These are phyloP conservation scores for Beta corolliflora DNA, from an alignment of 179 eudicot species.

Conservation along the genomic window DNA sequence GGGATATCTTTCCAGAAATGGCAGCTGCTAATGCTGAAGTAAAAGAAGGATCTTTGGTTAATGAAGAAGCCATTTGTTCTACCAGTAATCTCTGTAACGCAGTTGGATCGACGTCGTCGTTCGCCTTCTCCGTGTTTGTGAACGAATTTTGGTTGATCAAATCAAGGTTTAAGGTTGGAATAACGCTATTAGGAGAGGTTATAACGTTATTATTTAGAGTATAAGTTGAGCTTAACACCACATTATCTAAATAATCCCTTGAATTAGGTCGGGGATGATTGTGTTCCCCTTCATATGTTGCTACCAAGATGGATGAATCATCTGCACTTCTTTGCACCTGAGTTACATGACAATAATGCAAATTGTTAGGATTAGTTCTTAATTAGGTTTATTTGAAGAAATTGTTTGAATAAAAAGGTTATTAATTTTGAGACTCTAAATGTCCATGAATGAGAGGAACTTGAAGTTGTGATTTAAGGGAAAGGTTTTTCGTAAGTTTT, in stretches of 20 bases:
- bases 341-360: neutral
- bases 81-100: constrained; percentile 30
- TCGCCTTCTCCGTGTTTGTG: constrained; percentile 6
- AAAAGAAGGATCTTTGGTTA: constrained; percentile 41
- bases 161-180: constrained; percentile 20
- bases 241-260: constrained; percentile 24
- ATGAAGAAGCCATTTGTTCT: constrained; percentile 46
- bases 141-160: neutral
- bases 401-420: too few species aligned
- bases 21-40: constrained; percentile 44
- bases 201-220: neutral
- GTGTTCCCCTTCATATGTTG: constrained; percentile 57
- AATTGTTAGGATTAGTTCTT: too few species aligned
- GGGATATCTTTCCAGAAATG: constrained; percentile 36
- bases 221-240: constrained; percentile 16
- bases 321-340: constrained; percentile 59
- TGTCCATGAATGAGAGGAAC: too few species aligned
- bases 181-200: constrained; percentile 11
- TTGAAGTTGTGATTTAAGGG: too few species aligned
- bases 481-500: too few species aligned
- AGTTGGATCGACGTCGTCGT: neutral
- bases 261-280: constrained; percentile 37
- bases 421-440: too few species aligned
- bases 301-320: constrained; percentile 43
- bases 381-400: too few species aligned